Evolutionary conservation across 169 alveolate species (phyloP).

Genomic region (Eimeria necatrix): DNA sequence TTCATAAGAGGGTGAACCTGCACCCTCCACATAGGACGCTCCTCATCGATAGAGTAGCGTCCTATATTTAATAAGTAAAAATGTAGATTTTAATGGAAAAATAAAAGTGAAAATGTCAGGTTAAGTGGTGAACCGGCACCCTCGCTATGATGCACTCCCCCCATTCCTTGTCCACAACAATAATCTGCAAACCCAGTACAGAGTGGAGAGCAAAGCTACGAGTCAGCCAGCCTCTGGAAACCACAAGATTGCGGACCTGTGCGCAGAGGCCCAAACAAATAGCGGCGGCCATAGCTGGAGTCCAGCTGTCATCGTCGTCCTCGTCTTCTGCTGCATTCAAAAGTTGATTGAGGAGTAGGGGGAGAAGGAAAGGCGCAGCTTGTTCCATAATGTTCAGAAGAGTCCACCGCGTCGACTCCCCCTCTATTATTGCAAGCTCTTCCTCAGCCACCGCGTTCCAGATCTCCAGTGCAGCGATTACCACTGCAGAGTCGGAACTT

Average conservation of each 20-base stretch:
- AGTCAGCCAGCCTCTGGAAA: slow-evolving; percentile 77
- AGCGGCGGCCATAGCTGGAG: slow-evolving; percentile 96
- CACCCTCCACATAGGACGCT: no score
- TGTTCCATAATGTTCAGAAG: slow-evolving; percentile 72
- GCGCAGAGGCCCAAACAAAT: slow-evolving; percentile 94
- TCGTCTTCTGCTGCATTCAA: slow-evolving; percentile 75
- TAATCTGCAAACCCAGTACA: neutral
- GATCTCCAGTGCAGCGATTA: slow-evolving; percentile 81
- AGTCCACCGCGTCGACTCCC: slow-evolving; percentile 38
- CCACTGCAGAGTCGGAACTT: slow-evolving; percentile 73
- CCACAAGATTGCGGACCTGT: slow-evolving; percentile 90
- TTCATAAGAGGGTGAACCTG: no score
- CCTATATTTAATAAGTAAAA: no score
- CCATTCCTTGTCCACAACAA: neutral
- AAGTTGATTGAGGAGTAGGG: slow-evolving; percentile 79
- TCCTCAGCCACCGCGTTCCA: slow-evolving; percentile 82
- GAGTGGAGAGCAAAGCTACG: neutral
- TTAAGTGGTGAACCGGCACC: no score
- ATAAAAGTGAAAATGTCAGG: no score
- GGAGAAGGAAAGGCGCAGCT: slow-evolving; percentile 82
- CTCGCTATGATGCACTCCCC: neutral
- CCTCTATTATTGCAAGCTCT: slow-evolving; percentile 73
- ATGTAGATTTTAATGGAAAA: no score
- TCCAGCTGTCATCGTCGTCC: slow-evolving; percentile 93
- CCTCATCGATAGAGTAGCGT: no score